Conservation (phyloP, 2,329 filamentous ascomycete species). For the Clarireedia paspali region DNA sequence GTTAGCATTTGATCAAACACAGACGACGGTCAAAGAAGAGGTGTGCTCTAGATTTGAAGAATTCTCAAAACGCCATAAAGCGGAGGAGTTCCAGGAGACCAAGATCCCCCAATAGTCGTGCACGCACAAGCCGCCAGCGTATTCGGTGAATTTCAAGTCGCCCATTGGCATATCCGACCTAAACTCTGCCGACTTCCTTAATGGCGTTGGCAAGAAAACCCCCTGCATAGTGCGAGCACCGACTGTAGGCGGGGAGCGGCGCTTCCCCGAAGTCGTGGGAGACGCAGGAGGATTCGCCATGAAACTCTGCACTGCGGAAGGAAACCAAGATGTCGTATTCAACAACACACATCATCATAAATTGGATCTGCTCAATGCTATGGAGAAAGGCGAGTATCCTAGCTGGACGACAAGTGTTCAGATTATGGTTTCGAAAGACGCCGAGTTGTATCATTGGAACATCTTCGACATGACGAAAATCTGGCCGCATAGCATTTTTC, state of each 20-base stretch:
- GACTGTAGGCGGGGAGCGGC: constrained; percentile 37
- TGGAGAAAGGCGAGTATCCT: constrained; percentile 45
- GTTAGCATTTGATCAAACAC: no score
- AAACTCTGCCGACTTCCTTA: constrained; percentile 46
- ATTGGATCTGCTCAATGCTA: constrained; percentile 43
- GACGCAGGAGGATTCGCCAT: constrained; percentile 41
- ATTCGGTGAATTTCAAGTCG: constrained; percentile 48
- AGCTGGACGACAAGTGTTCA: constrained; percentile 38
- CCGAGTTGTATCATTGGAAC: constrained; percentile 32
- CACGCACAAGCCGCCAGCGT: constrained; percentile 49
- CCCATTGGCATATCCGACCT: constrained; percentile 46
- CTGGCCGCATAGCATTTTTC: constrained; percentile 40
- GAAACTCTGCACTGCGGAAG: constrained; percentile 44
- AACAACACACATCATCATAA: constrained; percentile 28
- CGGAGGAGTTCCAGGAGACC: not conserved
- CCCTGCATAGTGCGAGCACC: constrained; percentile 51
- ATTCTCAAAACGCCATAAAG: no score
- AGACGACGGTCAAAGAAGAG: no score
- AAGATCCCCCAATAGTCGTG: constrained; percentile 31
- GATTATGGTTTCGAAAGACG: constrained; percentile 36
- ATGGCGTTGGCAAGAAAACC: constrained; percentile 53
- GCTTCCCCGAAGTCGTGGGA: constrained; percentile 35
- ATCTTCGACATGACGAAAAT: constrained; percentile 48
- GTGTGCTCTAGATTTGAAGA: no score
- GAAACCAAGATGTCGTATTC: constrained; percentile 34